Evolutionary conservation across 1,284 basidiomycete species (phyloP).

Genomic region (Rhodotorula mucilaginosa): DNA sequence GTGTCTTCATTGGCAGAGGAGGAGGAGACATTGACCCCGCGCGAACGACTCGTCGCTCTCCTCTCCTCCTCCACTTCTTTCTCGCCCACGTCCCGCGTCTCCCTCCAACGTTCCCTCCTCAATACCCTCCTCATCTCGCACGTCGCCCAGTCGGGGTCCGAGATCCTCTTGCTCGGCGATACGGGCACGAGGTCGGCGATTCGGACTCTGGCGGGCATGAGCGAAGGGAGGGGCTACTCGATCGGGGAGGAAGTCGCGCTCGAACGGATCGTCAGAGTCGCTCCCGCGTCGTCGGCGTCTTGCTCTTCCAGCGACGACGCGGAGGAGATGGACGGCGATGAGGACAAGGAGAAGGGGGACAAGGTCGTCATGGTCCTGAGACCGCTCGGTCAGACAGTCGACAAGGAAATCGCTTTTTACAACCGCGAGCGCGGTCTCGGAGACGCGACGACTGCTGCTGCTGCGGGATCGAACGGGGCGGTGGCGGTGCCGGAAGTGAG

Average conservation of each 20-base stretch:
- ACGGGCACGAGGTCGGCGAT: slow-evolving; percentile 30
- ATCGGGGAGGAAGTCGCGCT: slow-evolving; percentile 34
- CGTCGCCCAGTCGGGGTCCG: not conserved
- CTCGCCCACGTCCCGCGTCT: slow-evolving; percentile 13
- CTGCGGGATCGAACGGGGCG: not conserved
- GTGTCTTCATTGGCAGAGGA: too few species aligned
- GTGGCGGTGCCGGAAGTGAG: slow-evolving; percentile 7
- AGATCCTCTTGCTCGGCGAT: slow-evolving; percentile 27
- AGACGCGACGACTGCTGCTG: too few species aligned
- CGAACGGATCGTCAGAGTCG: not conserved
- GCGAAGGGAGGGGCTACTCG: slow-evolving; percentile 20
- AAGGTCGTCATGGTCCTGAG: slow-evolving; percentile 16
- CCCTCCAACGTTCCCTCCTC: slow-evolving; percentile 18
- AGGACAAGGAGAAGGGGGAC: not conserved
- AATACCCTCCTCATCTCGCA: slow-evolving; percentile 14
- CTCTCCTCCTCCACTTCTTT: slow-evolving; percentile 6
- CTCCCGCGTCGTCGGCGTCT: too few species aligned
- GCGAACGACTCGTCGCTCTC: not conserved
- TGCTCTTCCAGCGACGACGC: too few species aligned
- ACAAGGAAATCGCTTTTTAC: slow-evolving; percentile 23
- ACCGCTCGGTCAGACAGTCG: slow-evolving; percentile 8
- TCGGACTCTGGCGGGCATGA: slow-evolving; percentile 21
- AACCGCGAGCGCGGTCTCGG: not conserved
- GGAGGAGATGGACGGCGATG: not conserved
- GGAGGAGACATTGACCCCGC: not conserved